Evolutionary conservation across 768 basidiomycete genomes (phyloP), one percentile per base, ranked within the genome.

Genomic region (Phlegmacium glaucopus): DNA sequence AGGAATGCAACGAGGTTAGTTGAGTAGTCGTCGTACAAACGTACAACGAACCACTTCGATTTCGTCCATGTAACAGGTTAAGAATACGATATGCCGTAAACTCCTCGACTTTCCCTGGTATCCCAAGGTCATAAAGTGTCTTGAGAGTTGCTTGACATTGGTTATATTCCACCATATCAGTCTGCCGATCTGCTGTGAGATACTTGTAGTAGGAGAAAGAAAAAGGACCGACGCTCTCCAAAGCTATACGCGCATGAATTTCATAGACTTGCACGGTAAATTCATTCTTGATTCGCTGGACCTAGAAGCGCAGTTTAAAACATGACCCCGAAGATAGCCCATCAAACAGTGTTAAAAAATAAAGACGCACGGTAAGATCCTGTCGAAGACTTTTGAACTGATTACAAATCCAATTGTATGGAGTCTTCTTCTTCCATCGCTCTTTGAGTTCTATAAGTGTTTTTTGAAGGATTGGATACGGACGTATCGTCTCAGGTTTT

Each of bases 81-180:
- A 99, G 80, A 62, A 99, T 96, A 40, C 93, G 90, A 65, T 99
- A 99, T 43, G 94, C 95, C 11, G 94, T 83, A 61, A 98, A 99
- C 69, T 99, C 96, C 61, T 95, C 90, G 9, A 87, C 87, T 63
- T 90, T 89, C 44, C 94, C 96, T 39, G 85, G 82, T 43, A 99
- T 84, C 35, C 94, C 94, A 47, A 94, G 82, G 54, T 95, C 94
- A 67, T 99, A 98, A 18, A 99, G 80, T 42, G 80, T 79, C 60
- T 87, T 87, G 37, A 98, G 72, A 54, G 90, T 87, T 26, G 88
- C 87, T 66, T 97, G 94, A 69, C 96, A 99, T 67, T 94, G 90
- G 66, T 96, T 98, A 64, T 95, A 98, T 79, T 99, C 96, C 55
- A 96, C 94, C 78, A 99, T 89, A 66, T 99, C 96, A 61, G 77